Conservation (phyloP, 1,284 basidiomycete species). For the Puccinia coronata region DNA sequence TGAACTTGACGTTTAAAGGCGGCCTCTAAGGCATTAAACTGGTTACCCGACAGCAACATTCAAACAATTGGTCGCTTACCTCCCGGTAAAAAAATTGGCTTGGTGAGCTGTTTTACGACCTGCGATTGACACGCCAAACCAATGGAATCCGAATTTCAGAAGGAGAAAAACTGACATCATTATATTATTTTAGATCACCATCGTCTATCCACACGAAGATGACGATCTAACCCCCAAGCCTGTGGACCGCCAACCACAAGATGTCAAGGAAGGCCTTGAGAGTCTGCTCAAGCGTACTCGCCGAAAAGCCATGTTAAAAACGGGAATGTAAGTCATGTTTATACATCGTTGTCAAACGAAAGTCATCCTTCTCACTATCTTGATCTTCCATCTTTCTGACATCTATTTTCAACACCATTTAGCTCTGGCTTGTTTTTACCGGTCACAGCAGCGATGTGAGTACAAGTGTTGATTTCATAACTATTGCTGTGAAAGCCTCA, state of each 20-base stretch:
- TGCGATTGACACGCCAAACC: too few relatives aligned
- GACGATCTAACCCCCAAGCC: constrained; percentile 20
- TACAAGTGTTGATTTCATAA: neutral
- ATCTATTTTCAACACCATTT: neutral
- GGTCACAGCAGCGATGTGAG: constrained; percentile 45
- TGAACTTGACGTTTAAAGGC: constrained; percentile 10
- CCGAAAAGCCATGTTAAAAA: constrained; percentile 27
- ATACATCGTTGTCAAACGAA: neutral
- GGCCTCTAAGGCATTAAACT: constrained; percentile 24
- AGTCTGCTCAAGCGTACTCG: constrained; percentile 19
- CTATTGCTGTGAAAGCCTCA: neutral
- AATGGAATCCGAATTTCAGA: neutral
- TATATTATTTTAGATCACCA: constrained; percentile 21
- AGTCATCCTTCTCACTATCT: neutral
- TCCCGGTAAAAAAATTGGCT: constrained; percentile 43
- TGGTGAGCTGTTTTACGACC: constrained; percentile 14
- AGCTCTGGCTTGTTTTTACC: constrained; percentile 31
- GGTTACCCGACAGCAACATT: constrained; percentile 43
- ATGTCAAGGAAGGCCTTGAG: constrained; percentile 35
- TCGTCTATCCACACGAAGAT: constrained; percentile 42
- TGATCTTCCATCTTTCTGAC: neutral
- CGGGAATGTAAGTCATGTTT: constrained; percentile 10
- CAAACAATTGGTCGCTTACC: constrained; percentile 40
- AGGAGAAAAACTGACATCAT: too few relatives aligned
- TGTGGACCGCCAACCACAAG: constrained; percentile 11